Percentiles rank a stretch among this genome's conserved stretches.
phyloP scores from a whole-genome alignment of 2,329 filamentous ascomycete species.

The Periconia sp. region DNA sequence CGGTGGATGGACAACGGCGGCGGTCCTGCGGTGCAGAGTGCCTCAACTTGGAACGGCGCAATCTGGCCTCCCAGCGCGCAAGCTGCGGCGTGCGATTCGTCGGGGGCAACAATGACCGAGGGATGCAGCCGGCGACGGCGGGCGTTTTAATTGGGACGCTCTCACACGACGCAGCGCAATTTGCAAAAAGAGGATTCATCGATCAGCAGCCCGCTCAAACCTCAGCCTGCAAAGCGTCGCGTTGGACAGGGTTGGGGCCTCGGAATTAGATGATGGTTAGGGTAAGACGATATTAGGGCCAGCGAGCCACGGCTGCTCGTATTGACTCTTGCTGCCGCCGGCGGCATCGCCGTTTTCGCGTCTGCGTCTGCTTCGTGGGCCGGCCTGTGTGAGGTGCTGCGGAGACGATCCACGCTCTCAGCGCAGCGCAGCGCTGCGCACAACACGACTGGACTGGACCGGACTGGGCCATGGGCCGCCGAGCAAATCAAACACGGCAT shows the following conservation, averaged over 20 bases:
- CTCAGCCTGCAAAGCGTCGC: slow-evolving; percentile 41
- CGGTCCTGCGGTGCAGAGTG: slow-evolving; percentile 46
- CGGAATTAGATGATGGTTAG: slow-evolving; percentile 42
- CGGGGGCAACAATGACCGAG: slow-evolving; percentile 22
- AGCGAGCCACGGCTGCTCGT: slow-evolving; percentile 34
- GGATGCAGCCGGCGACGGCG: slow-evolving; percentile 26
- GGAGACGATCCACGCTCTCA: slow-evolving; percentile 10
- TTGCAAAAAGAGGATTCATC: slow-evolving; percentile 39
- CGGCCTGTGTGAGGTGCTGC: slow-evolving; percentile 14
- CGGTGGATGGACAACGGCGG: slow-evolving; percentile 25
- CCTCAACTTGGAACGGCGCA: slow-evolving; percentile 42
- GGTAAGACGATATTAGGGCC: slow-evolving; percentile 40
- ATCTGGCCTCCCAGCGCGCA: slow-evolving; percentile 26
- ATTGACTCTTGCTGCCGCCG: slow-evolving; percentile 33
- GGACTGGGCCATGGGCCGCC: neutral
- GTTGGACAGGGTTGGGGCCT: slow-evolving; percentile 44
- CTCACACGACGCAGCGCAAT: slow-evolving; percentile 35
- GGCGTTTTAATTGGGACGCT: slow-evolving; percentile 36
- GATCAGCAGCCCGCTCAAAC: slow-evolving; percentile 42
- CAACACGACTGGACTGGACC: no score
- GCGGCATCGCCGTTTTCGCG: no score
- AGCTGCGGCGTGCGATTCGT: slow-evolving; percentile 31
- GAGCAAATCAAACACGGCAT: slow-evolving; percentile 40
- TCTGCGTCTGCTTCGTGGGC: slow-evolving; percentile 13
- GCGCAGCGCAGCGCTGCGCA: no score